Evolutionary conservation across 2,329 filamentous ascomycete genomes (phyloP), one percentile per base, ranked within the genome.

Genomic region (Aspergillus luchuensis): DNA sequence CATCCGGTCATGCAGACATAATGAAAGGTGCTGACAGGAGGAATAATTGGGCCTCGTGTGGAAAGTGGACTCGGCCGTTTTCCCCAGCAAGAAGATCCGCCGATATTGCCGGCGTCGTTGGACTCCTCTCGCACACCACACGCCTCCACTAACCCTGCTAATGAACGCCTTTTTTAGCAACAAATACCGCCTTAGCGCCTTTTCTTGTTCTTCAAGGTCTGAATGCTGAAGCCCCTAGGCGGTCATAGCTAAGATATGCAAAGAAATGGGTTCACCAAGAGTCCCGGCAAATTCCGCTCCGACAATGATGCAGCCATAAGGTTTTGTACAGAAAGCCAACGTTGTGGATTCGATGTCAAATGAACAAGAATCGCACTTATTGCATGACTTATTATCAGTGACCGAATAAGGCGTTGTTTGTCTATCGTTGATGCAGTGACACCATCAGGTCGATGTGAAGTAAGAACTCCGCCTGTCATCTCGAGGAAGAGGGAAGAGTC

Each of bases 11-110:
- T 48, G 21, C 15, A 21, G 23, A 23, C 45, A 7, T 2, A 10
- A 17, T 48, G 45, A 48, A 28, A 28, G 45, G 21, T 28, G 45
- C 39, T 13, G 39, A 43, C 10, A 17, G n/a, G 21, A 47, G 19
- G 19, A 25, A 19, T 25, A 13, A 36, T 36, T 15, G 33, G 21
- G 43, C 45, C 21, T 28, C 11, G 13, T 48, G 21, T 21, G 6
- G 13, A 48, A 15, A 7, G 45, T 48, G 45, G 45, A 48, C 23
- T 28, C 47, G 47, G 47, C 47, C 47, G 47, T 49, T 49, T 49
- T 49, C 47, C 47, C 47, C 47, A 49, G 47, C 47, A 28, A 49
- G 47, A 49, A n/a, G 47, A 49, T n/a, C 47, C 47, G 23, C 47
- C 47, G 47, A 49, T 33, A 49, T 49, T 49, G 25, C 47, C 47